These are phyloP conservation scores for Astrothelium macrocarpum DNA, from an alignment of 495 filamentous ascomycete genomes.

Conservation along the genomic window DNA sequence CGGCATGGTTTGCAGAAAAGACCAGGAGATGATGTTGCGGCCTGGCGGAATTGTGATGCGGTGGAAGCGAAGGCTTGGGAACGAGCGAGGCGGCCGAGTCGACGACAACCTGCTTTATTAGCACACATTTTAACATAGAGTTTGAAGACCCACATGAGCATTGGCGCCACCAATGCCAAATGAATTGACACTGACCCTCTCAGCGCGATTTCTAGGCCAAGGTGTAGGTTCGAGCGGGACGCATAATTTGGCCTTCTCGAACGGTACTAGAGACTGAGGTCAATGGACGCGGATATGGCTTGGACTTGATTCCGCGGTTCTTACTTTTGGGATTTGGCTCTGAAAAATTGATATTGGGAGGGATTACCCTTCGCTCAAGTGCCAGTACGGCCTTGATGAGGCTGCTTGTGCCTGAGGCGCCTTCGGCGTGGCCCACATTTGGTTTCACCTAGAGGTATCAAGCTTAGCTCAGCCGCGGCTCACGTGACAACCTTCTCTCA, in stretches of 20 bases:
- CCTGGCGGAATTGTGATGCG: not conserved
- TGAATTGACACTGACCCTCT: constrained; percentile 33
- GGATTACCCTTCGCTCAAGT: constrained; percentile 46
- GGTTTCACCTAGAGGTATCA: not conserved
- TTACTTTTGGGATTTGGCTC: constrained; percentile 34
- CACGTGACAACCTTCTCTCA: not conserved
- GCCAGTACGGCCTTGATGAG: constrained; percentile 50
- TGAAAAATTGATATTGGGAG: constrained; percentile 36
- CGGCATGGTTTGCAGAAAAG: not conserved
- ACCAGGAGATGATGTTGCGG: not conserved
- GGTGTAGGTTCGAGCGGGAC: constrained; percentile 25
- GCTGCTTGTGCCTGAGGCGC: constrained; percentile 45
- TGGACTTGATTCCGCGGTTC: not conserved
- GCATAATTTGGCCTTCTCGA: not conserved
- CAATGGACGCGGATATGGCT: not conserved
- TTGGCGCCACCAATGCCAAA: constrained; percentile 45
- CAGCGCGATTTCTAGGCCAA: not conserved
- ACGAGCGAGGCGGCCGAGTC: not conserved
- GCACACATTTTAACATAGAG: not conserved
- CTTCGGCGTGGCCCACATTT: constrained; percentile 40
- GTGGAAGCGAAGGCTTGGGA: not conserved
- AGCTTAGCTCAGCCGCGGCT: not conserved
- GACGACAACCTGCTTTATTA: not conserved
- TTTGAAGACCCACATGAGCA: constrained; percentile 30
- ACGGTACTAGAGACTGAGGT: not conserved